Percentiles rank a stretch among this genome's conserved stretches.
Conservation (phyloP, 306 rosid genomes). For the Vigna radiata region DNA sequence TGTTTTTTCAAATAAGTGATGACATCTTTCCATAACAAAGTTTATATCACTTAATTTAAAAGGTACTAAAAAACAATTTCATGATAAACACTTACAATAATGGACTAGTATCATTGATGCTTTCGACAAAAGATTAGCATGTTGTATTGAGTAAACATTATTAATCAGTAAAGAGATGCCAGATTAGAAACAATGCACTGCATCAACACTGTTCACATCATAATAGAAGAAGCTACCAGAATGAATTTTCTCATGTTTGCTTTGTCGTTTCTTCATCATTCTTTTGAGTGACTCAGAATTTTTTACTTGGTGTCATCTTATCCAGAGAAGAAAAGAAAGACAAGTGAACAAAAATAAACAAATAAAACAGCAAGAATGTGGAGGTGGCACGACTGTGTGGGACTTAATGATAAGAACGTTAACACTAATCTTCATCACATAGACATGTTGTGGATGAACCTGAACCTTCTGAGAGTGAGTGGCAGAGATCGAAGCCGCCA, state of each 20-base stretch:
- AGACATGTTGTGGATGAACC: conserved; percentile 26
- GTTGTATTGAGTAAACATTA: neutral
- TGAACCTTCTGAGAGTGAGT: conserved; percentile 6
- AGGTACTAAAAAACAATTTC: neutral
- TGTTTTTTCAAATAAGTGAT: conserved; percentile 31
- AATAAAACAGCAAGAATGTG: conserved; percentile 9
- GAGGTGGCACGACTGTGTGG: conserved; percentile 33
- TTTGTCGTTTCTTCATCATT: conserved; percentile 28
- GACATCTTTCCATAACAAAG: conserved; percentile 16
- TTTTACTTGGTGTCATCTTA: conserved; percentile 39
- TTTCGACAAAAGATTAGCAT: neutral
- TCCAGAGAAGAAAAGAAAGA: conserved; percentile 16
- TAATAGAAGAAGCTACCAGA: neutral
- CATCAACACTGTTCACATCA: neutral
- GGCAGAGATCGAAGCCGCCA: conserved; percentile 21
- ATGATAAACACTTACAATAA: conserved; percentile 21
- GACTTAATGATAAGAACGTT: conserved; percentile 37
- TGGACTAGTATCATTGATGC: neutral
- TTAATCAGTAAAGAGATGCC: neutral
- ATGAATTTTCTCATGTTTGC: neutral
- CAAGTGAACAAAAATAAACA: neutral
- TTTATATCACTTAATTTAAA: conserved; percentile 28
- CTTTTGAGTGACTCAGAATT: conserved; percentile 34
- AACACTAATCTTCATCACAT: conserved; percentile 34
- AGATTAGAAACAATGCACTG: neutral